A percentile compares a stretch with the other conserved stretches of the same genome.
phyloP scores from a whole-genome alignment of 192 early-diverging fungal genomes.

The Entophlyctis helioformis region DNA sequence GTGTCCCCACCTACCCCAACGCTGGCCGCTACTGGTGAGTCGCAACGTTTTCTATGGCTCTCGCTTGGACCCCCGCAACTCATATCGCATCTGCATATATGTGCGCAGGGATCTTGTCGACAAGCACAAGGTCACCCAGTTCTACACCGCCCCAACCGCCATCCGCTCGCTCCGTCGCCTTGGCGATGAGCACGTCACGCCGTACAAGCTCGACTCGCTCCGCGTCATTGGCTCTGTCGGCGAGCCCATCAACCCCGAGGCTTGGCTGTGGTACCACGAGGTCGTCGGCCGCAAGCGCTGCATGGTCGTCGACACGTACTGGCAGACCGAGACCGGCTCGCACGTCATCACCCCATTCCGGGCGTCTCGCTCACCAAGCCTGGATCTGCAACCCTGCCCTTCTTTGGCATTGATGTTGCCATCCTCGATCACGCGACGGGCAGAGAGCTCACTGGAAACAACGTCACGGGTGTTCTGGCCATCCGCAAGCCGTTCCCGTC shows the following conservation, averaged over 20 bases:
- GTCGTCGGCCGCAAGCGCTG: conserved; percentile 76
- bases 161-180: conserved; percentile 88
- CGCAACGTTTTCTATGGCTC: conserved; percentile 83
- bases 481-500: conserved; percentile 82
- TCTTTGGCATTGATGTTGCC: conserved; percentile 87
- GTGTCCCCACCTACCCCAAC: conserved; percentile 86
- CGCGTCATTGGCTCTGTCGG: conserved; percentile 90
- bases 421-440: conserved; percentile 80
- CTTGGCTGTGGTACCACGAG: conserved; percentile 95
- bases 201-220: conserved; percentile 69
- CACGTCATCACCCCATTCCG: conserved; percentile 89
- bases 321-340: conserved; percentile 75
- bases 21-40: conserved; percentile 43
- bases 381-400: conserved; percentile 89
- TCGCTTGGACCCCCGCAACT: too few species aligned
- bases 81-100: too few species aligned
- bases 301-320: conserved; percentile 94
- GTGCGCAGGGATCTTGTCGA: conserved; percentile 69
- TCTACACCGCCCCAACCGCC: conserved; percentile 97
- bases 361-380: conserved; percentile 82
- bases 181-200: conserved; percentile 65
- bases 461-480: conserved; percentile 84
- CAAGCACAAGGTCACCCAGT: conserved; percentile 87
- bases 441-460: conserved; percentile 67
- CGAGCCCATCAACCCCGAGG: conserved; percentile 96